phyloP scores from a whole-genome alignment of 306 rosid species.

The barrel medic (Medicago truncatula) region MtrunA17r5.0-ANR NC_053046.1:10237001-10237500 shows the following conservation, averaged over 20 bases:
- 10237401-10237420: slow-evolving; percentile 10
- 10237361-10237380: slow-evolving; percentile 1
- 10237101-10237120: not conserved
- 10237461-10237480: not conserved
- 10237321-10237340: slow-evolving; percentile 39
- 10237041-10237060: slow-evolving; percentile 34
- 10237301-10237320: slow-evolving; percentile 35
- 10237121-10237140: not conserved
- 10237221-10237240: slow-evolving; percentile 35
- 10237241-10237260: slow-evolving; percentile 27
- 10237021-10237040: slow-evolving; percentile 6
- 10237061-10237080: slow-evolving; percentile 27
- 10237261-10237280: slow-evolving; percentile 25
- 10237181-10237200: slow-evolving; percentile 37
- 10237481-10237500: not conserved
- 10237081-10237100: slow-evolving; percentile 9
- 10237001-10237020: slow-evolving; percentile 39
- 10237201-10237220: slow-evolving; percentile 21
- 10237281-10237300: slow-evolving; percentile 40
- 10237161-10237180: slow-evolving; percentile 33
- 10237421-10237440: slow-evolving; percentile 8
- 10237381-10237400: slow-evolving; percentile 25
- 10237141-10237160: slow-evolving; percentile 36
- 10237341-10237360: slow-evolving; percentile 4
- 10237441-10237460: slow-evolving; percentile 34